Conservation (phyloP, 2,329 filamentous ascomycete species). For the Massarina eburnea region DNA sequence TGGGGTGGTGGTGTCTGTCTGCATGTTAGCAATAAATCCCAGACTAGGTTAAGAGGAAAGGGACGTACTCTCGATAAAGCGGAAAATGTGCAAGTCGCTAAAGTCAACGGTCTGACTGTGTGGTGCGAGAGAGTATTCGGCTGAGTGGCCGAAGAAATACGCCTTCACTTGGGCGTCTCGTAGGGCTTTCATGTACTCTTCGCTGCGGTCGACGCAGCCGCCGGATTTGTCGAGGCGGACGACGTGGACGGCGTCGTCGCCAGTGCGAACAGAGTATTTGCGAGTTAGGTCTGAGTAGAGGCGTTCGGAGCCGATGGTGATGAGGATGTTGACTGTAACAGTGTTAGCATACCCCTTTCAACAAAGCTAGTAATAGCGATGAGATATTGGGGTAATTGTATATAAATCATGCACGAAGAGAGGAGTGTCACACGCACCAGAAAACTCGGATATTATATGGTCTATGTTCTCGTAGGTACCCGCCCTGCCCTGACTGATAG, state of each 20-base stretch:
- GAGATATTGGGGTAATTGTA: background rate
- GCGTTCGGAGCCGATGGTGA: conserved; percentile 78
- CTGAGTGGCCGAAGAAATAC: conserved; percentile 85
- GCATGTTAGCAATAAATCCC: background rate
- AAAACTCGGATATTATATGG: conserved; percentile 73
- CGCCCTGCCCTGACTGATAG: conserved; percentile 64
- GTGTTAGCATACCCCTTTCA: conserved; percentile 26
- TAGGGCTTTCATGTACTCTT: conserved; percentile 70
- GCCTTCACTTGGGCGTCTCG: conserved; percentile 79
- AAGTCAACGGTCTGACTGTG: conserved; percentile 85
- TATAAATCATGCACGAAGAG: background rate
- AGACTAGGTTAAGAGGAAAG: background rate
- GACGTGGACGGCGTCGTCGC: conserved; percentile 71
- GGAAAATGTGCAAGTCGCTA: conserved; percentile 72
- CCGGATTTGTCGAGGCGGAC: conserved; percentile 82
- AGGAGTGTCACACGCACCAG: conserved; percentile 51
- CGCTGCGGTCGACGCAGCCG: conserved; percentile 77
- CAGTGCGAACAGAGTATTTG: conserved; percentile 60
- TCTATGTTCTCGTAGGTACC: conserved; percentile 74
- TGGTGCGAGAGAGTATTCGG: conserved; percentile 71
- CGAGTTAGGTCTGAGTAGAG: conserved; percentile 74
- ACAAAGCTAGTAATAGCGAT: background rate
- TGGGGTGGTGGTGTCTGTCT: conserved; percentile 12
- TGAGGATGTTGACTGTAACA: conserved; percentile 68
- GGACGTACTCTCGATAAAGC: conserved; percentile 61